phyloP scores from a whole-genome alignment of 2,329 filamentous ascomycete genomes.

The Calonectria fujianensis region DNA sequence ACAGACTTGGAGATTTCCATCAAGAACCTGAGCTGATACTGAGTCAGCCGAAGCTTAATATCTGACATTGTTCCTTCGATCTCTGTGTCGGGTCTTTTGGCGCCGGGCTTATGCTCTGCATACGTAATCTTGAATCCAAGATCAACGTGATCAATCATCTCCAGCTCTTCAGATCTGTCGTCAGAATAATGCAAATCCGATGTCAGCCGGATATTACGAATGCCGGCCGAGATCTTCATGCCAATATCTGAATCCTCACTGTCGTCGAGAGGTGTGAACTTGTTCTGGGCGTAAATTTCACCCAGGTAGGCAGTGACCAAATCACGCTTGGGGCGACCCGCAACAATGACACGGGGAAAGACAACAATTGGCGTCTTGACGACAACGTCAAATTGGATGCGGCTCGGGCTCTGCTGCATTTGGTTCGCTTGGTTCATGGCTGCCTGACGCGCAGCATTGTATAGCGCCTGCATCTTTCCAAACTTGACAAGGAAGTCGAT shows the following conservation, averaged over 20 bases:
- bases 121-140: constrained; percentile 94
- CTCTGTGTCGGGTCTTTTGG: constrained; percentile 91
- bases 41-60: constrained; percentile 91
- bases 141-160: constrained; percentile 98
- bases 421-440: constrained; percentile 95
- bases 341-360: constrained; percentile 87
- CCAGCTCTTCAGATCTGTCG: constrained; percentile 86
- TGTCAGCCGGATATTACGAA: constrained; percentile 92
- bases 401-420: constrained; percentile 91
- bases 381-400: constrained; percentile 94
- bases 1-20: constrained; percentile 91
- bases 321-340: constrained; percentile 83
- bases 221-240: constrained; percentile 93
- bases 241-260: constrained; percentile 82
- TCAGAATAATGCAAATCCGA: constrained; percentile 90
- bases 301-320: constrained; percentile 93
- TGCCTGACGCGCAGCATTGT: constrained; percentile 96
- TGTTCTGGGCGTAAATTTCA: constrained; percentile 98
- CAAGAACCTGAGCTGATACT: constrained; percentile 92
- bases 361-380: constrained; percentile 97
- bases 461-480: constrained; percentile 99
- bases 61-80: constrained; percentile 95
- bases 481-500: constrained; percentile 99
- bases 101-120: constrained; percentile 86
- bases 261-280: constrained; percentile 90